These are phyloP conservation scores for Aspergillus sp. DNA, from an alignment of 2,329 filamentous ascomycete genomes.

Conservation along the genomic window DNA sequence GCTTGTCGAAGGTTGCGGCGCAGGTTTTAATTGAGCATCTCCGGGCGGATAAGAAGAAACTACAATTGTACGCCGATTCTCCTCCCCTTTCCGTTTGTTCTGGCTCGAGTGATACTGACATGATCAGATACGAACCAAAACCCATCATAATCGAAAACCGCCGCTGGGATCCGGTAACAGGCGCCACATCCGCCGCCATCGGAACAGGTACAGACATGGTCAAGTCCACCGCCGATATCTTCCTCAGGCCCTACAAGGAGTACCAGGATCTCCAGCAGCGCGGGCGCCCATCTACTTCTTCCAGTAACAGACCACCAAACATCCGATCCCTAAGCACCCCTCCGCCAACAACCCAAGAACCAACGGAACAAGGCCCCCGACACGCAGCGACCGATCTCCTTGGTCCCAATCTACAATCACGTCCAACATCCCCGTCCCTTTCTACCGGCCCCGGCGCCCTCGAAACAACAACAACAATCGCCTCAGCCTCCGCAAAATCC, in stretches of 20 bases:
- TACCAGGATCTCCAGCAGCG: constrained; percentile 17
- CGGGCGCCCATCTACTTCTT: background rate
- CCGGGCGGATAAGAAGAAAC: constrained; percentile 25
- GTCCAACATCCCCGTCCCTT: background rate
- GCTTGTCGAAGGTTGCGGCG: constrained; percentile 30
- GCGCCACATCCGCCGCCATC: constrained; percentile 31
- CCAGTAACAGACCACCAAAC: background rate
- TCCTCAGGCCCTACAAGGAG: constrained; percentile 36
- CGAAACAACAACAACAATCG: constrained; percentile 15
- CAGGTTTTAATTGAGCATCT: constrained; percentile 31
- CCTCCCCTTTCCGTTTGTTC: background rate
- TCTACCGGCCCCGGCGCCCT: background rate
- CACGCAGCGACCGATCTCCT: background rate
- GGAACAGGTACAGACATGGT: constrained; percentile 33
- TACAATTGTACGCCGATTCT: constrained; percentile 26
- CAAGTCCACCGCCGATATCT: constrained; percentile 30
- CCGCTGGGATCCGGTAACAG: constrained; percentile 40
- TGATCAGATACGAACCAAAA: constrained; percentile 31
- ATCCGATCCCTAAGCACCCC: background rate
- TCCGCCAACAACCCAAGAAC: background rate
- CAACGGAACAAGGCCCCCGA: background rate
- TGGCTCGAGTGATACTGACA: background rate
- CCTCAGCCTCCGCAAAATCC: constrained; percentile 25
- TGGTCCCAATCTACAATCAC: background rate
- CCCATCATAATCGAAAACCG: constrained; percentile 40